Evolutionary conservation across 352 stramenopile genomes (phyloP).

Genomic region (Aphanomyces cochlioides): DNA sequence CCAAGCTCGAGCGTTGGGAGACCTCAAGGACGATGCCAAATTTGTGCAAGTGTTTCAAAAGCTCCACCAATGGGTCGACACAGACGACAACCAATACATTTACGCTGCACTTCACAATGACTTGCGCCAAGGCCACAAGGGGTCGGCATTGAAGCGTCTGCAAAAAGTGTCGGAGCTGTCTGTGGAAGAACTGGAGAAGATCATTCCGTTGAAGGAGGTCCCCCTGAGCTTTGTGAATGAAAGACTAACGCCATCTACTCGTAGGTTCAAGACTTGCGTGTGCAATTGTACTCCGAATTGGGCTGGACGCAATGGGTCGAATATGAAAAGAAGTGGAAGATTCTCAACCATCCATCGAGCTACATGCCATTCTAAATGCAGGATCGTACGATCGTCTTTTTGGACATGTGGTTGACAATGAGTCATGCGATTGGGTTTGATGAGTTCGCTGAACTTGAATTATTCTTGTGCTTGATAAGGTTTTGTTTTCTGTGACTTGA

Average conservation of each 20-base stretch:
- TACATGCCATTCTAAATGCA: constrained; percentile 19
- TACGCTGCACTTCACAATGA: constrained; percentile 62
- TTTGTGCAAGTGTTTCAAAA: constrained; percentile 49
- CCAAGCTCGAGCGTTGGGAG: constrained; percentile 65
- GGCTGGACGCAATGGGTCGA: constrained; percentile 57
- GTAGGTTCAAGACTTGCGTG: constrained; percentile 38
- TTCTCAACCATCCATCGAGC: constrained; percentile 20
- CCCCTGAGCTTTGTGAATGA: background rate
- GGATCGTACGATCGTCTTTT: too few species aligned
- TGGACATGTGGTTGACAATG: too few species aligned
- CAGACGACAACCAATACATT: constrained; percentile 51
- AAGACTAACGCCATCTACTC: background rate
- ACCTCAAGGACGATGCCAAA: constrained; percentile 49
- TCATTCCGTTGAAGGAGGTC: constrained; percentile 56
- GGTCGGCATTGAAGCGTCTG: constrained; percentile 56
- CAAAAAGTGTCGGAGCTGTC: constrained; percentile 65
- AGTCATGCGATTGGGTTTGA: too few species aligned
- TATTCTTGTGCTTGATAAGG: too few species aligned
- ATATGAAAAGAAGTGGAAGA: constrained; percentile 57
- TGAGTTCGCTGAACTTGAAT: too few species aligned
- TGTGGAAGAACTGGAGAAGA: constrained; percentile 58
- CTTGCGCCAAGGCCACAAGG: constrained; percentile 43
- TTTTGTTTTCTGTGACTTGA: too few species aligned
- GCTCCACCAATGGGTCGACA: constrained; percentile 77
- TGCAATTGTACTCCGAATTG: constrained; percentile 41